Evolutionary conservation across 2,329 filamentous ascomycete species (phyloP), one percentile per base, ranked within the genome.

Genomic region (Akanthomyces muscarius): DNA sequence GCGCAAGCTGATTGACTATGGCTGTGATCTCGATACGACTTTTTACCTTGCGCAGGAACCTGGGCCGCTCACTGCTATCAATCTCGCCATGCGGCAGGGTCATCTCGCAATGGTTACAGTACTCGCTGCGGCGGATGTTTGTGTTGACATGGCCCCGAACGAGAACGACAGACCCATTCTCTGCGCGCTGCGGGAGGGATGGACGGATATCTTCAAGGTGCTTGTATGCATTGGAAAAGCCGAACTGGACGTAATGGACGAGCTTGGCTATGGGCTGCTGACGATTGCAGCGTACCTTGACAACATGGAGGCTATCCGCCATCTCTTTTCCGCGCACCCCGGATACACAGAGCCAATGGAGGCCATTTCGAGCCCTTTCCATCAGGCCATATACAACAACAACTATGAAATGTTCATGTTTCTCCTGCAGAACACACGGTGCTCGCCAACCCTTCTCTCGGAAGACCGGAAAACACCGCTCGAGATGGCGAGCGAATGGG

Each of bases 21-120:
- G 54, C 41, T 45, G 54, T 6, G 47, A 36, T 47, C 41, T 57
- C 5, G 11, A 57, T 7, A 1, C 1, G 2, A 7, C 4, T n/a
- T 33, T 10, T 3, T 5, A 23, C 21, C 21, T 21, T 14, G 28
- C 2, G 2, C 1, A 16, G 2, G 3, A 30, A 14, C 14, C 16
- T 11, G 16, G 0, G 11, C 2, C 4, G 25, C 5, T 33, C 2
- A 44, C 53, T 2, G 53, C 53, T 21, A 6, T 56, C 16, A 14
- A 33, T 1, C 1, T 5, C 3, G 42, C 42, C 11, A 33, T 57
- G 54, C 7, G 0, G 0, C 2, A 10, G 2, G 33, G 4, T 5
- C 2, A 18, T 10, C 13, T 21, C 18, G 2, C 5, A 0, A 47
- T 57, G 41, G 25, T 14, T 18, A 16, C 25, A 2, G 2, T 47